Percentiles rank a stretch among this genome's conserved stretches.
These are phyloP conservation scores for Sclerotinia nivalis DNA, from an alignment of 2,329 filamentous ascomycete species.

Conservation along the genomic window DNA sequence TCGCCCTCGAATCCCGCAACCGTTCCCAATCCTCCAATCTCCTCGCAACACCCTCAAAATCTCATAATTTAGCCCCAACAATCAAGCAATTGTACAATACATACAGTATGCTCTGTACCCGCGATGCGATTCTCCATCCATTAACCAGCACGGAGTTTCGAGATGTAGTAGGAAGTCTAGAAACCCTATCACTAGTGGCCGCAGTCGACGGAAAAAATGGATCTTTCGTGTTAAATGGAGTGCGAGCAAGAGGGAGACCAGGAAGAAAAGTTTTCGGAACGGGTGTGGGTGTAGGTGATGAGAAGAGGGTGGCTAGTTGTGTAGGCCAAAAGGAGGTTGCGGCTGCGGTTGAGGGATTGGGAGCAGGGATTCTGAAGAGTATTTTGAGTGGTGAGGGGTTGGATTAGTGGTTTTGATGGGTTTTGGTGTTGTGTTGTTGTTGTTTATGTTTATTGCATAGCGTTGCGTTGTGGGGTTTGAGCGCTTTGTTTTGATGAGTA, in stretches of 20 bases:
- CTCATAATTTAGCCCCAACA: conserved; percentile 66
- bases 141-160: conserved; percentile 90
- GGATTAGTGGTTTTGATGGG: conserved; percentile 27
- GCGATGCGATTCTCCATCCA: conserved; percentile 85
- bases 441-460: background rate
- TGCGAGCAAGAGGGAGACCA: conserved; percentile 71
- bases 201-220: conserved; percentile 70
- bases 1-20: conserved; percentile 80
- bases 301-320: conserved; percentile 75
- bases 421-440: no score
- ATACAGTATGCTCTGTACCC: conserved; percentile 79
- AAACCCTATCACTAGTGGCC: conserved; percentile 79
- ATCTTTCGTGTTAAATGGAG: conserved; percentile 54
- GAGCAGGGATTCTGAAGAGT: conserved; percentile 60
- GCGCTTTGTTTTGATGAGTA: background rate
- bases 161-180: conserved; percentile 85
- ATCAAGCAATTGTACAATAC: conserved; percentile 82
- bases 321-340: conserved; percentile 79
- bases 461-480: background rate
- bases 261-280: conserved; percentile 54
- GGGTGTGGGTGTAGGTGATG: conserved; percentile 60
- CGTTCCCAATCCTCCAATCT: conserved; percentile 51
- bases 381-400: conserved; percentile 54
- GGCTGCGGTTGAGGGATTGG: conserved; percentile 64
- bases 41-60: conserved; percentile 60